Evolutionary conservation across 345 rosid species (phyloP), one percentile per base, ranked within the genome.

Genomic region (Iberis pinnata): DNA sequence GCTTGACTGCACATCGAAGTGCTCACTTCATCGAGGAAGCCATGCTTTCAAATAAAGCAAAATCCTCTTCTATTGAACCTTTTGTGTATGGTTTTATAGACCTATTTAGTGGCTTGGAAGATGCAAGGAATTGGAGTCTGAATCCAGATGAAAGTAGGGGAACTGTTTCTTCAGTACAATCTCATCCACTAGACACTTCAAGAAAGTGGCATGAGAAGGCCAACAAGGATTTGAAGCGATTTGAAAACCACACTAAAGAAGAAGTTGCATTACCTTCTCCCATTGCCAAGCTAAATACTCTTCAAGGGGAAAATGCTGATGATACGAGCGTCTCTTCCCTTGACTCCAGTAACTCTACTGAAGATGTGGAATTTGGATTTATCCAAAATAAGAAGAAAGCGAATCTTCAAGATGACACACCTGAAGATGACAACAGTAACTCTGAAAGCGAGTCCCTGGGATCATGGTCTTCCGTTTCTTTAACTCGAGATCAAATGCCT

Each of bases 1-100:
- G 53, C 70, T 68, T 75, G 67, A 49, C 64, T 43, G 20, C 54
- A 18, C 75, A 80, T 16, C 63, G 69, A 69, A 70, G 48, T 43
- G 18, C 65, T 56, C 76, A 65, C 41, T 49, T 73, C 59, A 49
- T 63, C 33, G 71, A 77, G 70, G 82, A 76, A 39, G 57, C 56
- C 53, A 58, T 72, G 56, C 64, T 66, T 60, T 72, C 80, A 41
- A 71, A 68, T 43, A 68, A 43, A 66, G 80, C 72, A 63, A 76
- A 69, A 46, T 59, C 69, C 59, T 64, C 43, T 65, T 57, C 76
- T 12, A 66, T 43, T 47, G 88, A 75, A 43, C 82, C 86, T 49
- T 86, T 80, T 75, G 95, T 84, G 33, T 79, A 72, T 78, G 98
- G 94, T 45, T 84, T 90, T 61, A 66, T 82, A 44, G 95, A 90